These are phyloP conservation scores for Mrakiaceae sp. DNA, from an alignment of 1,284 basidiomycete genomes.

Conservation along the genomic window DNA sequence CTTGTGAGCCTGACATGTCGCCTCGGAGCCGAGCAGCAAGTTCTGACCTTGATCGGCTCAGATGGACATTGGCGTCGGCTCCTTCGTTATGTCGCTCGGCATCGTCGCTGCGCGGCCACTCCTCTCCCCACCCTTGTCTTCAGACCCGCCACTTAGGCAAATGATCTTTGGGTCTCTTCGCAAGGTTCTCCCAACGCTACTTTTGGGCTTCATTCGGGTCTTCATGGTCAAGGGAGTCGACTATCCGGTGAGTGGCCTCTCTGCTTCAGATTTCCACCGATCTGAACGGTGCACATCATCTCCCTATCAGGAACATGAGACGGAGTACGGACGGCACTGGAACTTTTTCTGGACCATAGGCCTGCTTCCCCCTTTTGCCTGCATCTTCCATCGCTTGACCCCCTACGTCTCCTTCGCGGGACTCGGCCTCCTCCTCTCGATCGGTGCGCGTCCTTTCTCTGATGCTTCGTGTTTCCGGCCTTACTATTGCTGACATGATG, in stretches of 20 bases:
- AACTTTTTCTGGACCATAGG: slow-evolving; percentile 96
- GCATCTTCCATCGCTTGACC: slow-evolving; percentile 55
- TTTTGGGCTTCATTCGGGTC: slow-evolving; percentile 69
- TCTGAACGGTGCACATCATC: neutral
- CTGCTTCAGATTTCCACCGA: neutral
- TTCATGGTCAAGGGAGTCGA: slow-evolving; percentile 83
- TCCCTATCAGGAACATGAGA: slow-evolving; percentile 70
- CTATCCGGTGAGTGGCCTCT: slow-evolving; percentile 59
- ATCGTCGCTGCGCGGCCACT: slow-evolving; percentile 59
- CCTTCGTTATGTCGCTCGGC: slow-evolving; percentile 90
- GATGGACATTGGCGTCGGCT: slow-evolving; percentile 98
- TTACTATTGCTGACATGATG: neutral
- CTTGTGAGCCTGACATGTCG: slow-evolving; percentile 45
- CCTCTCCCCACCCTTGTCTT: slow-evolving; percentile 40
- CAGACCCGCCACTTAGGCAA: neutral
- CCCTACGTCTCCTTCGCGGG: slow-evolving; percentile 47
- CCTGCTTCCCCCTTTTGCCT: slow-evolving; percentile 62
- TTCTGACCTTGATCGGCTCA: slow-evolving; percentile 28
- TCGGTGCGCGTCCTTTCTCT: slow-evolving; percentile 40
- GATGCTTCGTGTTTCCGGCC: neutral
- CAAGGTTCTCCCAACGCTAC: slow-evolving; percentile 42
- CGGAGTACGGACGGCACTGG: slow-evolving; percentile 96
- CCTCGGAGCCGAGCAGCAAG: too few relatives aligned
- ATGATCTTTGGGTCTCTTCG: slow-evolving; percentile 3
- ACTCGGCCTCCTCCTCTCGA: slow-evolving; percentile 52